Conservation (phyloP, 257 asterid species). For the Rauvolfia tetraphylla region DNA sequence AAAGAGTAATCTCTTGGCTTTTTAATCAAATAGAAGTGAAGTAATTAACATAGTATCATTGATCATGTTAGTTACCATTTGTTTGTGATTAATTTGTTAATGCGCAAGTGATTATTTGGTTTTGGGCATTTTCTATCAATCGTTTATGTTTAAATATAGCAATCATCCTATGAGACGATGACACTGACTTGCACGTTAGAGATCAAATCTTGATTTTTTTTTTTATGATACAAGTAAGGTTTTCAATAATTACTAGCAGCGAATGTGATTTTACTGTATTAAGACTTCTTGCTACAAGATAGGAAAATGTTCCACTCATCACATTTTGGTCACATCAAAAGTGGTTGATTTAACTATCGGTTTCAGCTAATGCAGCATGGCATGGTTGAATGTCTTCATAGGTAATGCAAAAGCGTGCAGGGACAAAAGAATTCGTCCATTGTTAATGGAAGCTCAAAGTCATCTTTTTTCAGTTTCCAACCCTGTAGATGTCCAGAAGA, state of each 20-base stretch:
- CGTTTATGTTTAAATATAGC: too few relatives aligned
- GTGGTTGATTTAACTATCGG: constrained; percentile 8
- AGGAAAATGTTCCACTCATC: too few relatives aligned
- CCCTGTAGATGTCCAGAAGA: neutral
- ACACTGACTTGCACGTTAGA: too few relatives aligned
- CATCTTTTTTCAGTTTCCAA: constrained; percentile 1
- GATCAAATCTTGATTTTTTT: too few relatives aligned
- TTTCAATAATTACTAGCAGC: too few relatives aligned
- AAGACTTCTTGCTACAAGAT: too few relatives aligned
- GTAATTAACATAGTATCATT: constrained; percentile 1
- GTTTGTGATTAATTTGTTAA: constrained; percentile 13
- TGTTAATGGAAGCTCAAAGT: neutral
- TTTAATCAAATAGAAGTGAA: constrained; percentile 10
- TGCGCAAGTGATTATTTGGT: neutral
- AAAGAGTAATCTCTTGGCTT: neutral
- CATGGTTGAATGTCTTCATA: constrained; percentile 15
- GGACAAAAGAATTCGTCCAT: neutral
- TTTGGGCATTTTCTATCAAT: too few relatives aligned
- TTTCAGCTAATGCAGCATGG: neutral
- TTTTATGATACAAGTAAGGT: too few relatives aligned
- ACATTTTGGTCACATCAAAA: neutral
- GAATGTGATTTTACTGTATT: too few relatives aligned
- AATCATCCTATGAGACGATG: too few relatives aligned
- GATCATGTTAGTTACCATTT: constrained; percentile 8
- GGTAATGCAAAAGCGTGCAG: constrained; percentile 12